phyloP scores from a whole-genome alignment of 2,329 filamentous ascomycete species.

The Alternaria atra region DNA sequence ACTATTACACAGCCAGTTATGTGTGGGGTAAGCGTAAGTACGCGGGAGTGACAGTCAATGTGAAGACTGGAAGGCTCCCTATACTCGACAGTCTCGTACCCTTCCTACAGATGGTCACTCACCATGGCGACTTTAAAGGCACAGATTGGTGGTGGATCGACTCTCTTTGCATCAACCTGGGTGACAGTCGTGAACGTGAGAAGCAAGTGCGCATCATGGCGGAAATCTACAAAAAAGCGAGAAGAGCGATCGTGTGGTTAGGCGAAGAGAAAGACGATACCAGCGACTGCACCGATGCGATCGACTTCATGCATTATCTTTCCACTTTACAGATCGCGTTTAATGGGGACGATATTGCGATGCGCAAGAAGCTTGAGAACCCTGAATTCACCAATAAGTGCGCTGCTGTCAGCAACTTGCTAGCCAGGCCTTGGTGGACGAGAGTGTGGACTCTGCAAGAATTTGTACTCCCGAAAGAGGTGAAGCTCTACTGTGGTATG shows the following conservation, averaged over 20 bases:
- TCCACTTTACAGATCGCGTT: conserved; percentile 29
- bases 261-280: conserved; percentile 29
- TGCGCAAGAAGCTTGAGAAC: conserved; percentile 25
- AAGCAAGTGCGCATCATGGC: conserved; percentile 46
- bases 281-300: conserved; percentile 36
- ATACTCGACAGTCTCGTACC: too few relatives aligned
- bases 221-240: conserved; percentile 38
- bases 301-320: conserved; percentile 37
- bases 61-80: too few relatives aligned
- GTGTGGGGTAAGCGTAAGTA: too few relatives aligned
- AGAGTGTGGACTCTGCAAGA: conserved; percentile 44
- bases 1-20: conserved; percentile 42
- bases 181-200: conserved; percentile 35
- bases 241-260: conserved; percentile 38
- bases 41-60: too few relatives aligned
- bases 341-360: conserved; percentile 25
- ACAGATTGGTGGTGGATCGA: too few relatives aligned
- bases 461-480: conserved; percentile 40
- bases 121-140: too few relatives aligned
- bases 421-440: conserved; percentile 41
- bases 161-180: conserved; percentile 41
- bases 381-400: conserved; percentile 28
- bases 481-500: conserved; percentile 36
- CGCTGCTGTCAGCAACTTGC: conserved; percentile 30
- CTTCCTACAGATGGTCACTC: too few relatives aligned